phyloP scores from a whole-genome alignment of 2,329 filamentous ascomycete genomes.

The Mollisiaceae sp. region DNA sequence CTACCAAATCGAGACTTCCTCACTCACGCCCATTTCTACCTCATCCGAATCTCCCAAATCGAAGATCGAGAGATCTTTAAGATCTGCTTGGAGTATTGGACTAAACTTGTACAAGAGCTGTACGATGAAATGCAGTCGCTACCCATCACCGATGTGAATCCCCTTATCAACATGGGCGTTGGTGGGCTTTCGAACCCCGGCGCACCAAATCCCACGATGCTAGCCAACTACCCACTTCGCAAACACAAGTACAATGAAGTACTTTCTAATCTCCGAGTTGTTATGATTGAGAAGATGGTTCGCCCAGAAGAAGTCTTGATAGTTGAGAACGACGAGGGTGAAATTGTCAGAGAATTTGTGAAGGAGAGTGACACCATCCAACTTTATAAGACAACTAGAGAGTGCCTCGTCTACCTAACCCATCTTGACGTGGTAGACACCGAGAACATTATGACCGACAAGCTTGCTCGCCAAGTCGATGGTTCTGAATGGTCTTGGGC shows the following conservation, averaged over 20 bases:
- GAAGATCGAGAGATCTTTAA: constrained; percentile 99
- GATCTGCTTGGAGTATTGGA: constrained; percentile 99
- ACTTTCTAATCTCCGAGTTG: constrained; percentile 88
- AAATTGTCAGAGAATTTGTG: constrained; percentile 98
- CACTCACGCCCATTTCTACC: constrained; percentile 94
- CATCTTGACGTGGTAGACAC: constrained; percentile 97
- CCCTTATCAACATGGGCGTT: constrained; percentile 79
- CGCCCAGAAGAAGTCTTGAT: constrained; percentile 96
- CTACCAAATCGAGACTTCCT: constrained; percentile 94
- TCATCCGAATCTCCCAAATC: constrained; percentile 97
- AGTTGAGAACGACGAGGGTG: constrained; percentile 99
- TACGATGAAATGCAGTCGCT: constrained; percentile 99
- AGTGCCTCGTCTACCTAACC: constrained; percentile 95
- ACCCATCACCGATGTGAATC: constrained; percentile 91
- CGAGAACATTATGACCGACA: constrained; percentile 99
- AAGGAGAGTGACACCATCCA: constrained; percentile 99
- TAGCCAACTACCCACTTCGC: constrained; percentile 88
- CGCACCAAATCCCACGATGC: constrained; percentile 81
- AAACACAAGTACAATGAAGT: constrained; percentile 99
- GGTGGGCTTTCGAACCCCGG: constrained; percentile 76
- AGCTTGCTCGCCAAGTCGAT: constrained; percentile 93
- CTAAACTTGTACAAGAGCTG: constrained; percentile 94
- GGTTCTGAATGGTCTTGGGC: constrained; percentile 98
- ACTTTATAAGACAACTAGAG: constrained; percentile 97
- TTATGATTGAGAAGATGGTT: constrained; percentile 99